Base-by-base conservation (phyloP, 352 stramenopile genomes). In the Globisporangium emineosum region DNA sequence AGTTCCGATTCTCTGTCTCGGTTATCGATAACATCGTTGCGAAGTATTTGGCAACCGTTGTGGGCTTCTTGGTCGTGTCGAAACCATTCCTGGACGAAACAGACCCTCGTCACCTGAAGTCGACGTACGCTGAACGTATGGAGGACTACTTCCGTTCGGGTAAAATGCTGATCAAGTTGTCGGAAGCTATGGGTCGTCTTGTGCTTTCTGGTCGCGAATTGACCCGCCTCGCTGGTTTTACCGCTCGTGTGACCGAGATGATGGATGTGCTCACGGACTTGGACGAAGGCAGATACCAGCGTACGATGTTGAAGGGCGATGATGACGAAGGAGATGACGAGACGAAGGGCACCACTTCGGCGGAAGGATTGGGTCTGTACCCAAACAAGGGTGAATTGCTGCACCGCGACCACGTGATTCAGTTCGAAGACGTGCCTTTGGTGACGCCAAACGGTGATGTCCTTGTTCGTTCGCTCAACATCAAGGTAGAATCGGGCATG, bases 391-490 rank as follows among this genome's bases (percentile, higher is more conserved):
- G 82, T 55, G 33, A 76, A 52, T 64, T 91, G 25, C 47, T 69
- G 5, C 78, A 89, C 68, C 62, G 62, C 10, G 82, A 92, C 63
- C 75, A 90, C 60, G 74, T 91, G 56, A 97, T 97, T 62, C 68
- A 96, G 58, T 97, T 97, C 65, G 70, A 94, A 29, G 72, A 94
- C 27, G 89, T 97, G 30, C 90, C 90, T 30, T 75, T 97, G 19
- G 86, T 94, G 63, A 97, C 90, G 0, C 90, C 90, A 3, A 96
- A 89, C 51, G 88, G 88, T 9, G 88, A 97, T 53, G 83, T 97
- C n/a, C 60, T 97, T 23, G 83, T 97, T 27, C 76, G 75, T 25
- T 74, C 85, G 37, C 86, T 97, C 23, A 83, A 83, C 60, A 74
- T 91, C 35, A 77, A 90, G 65, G 90, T 97, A 17, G 82, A 92